A percentile compares a stretch with the other conserved stretches of the same genome.
phyloP scores from a whole-genome alignment of 2,329 filamentous ascomycete species.

The Penicillium sp. region DNA sequence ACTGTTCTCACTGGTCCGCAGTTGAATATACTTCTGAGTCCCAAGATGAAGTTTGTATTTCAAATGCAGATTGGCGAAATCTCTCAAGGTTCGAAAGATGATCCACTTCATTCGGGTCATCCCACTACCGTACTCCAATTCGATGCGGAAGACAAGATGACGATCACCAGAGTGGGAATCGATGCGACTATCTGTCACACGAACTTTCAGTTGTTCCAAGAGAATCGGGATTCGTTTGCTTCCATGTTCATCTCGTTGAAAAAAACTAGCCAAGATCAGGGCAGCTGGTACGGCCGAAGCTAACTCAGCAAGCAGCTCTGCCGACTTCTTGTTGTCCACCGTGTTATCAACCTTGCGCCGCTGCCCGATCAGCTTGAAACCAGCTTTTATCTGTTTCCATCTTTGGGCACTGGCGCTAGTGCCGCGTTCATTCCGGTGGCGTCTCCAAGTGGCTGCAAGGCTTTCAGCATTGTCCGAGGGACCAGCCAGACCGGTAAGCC shows the following conservation, averaged over 20 bases:
- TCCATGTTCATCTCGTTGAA: constrained; percentile 93
- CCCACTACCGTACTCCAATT: constrained; percentile 93
- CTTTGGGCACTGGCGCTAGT: constrained; percentile 74
- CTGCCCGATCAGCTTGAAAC: constrained; percentile 73
- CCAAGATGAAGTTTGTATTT: constrained; percentile 88
- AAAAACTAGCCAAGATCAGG: constrained; percentile 94
- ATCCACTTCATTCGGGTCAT: constrained; percentile 97
- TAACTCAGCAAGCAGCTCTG: constrained; percentile 92
- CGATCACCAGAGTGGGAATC: constrained; percentile 60
- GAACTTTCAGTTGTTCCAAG: constrained; percentile 89
- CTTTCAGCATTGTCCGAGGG: constrained; percentile 65
- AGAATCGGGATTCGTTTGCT: constrained; percentile 94
- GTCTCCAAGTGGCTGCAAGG: constrained; percentile 56
- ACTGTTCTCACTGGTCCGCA: constrained; percentile 66
- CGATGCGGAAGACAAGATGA: constrained; percentile 86
- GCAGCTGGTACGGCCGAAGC: constrained; percentile 90
- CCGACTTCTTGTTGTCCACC: constrained; percentile 92
- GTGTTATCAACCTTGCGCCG: constrained; percentile 80
- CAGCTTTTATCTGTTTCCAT: constrained; percentile 92
- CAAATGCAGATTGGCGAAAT: constrained; percentile 89
- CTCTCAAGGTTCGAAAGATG: constrained; percentile 79
- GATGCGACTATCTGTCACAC: constrained; percentile 77
- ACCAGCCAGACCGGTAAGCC: constrained; percentile 64
- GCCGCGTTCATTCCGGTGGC: constrained; percentile 61
- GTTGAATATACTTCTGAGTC: constrained; percentile 78